Conservation (phyloP, 1,284 basidiomycete genomes). For the Schizophyllum amplum region DNA sequence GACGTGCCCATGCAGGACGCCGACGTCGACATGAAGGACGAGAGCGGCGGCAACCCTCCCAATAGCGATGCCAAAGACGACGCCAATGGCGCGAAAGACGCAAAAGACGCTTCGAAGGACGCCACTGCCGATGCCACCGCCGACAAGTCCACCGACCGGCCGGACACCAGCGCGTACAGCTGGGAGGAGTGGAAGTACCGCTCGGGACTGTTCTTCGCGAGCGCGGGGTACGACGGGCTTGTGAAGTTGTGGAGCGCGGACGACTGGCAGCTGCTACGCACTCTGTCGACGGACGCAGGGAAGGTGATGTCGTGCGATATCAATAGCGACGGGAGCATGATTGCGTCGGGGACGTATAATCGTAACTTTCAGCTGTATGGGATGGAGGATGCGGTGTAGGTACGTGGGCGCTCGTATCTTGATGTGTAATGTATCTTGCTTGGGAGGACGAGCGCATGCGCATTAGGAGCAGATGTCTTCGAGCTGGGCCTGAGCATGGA, state of each 20-base stretch:
- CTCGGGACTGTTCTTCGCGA: conserved; percentile 88
- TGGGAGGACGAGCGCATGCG: no score
- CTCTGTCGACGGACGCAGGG: conserved; percentile 87
- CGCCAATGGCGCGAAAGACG: conserved; percentile 5
- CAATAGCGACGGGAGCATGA: conserved; percentile 71
- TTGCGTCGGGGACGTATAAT: conserved; percentile 89
- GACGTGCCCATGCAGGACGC: conserved; percentile 22
- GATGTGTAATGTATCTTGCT: no score
- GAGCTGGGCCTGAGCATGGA: no score
- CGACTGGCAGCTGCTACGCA: conserved; percentile 91
- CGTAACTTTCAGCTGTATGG: conserved; percentile 90
- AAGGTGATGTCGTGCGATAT: conserved; percentile 99
- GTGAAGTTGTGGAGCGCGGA: conserved; percentile 98
- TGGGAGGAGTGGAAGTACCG: conserved; percentile 64
- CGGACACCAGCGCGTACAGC: neutral
- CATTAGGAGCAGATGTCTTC: no score
- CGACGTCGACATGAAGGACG: conserved; percentile 28
- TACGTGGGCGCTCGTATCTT: no score
- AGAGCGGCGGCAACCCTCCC: conserved; percentile 27
- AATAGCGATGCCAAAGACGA: conserved; percentile 19
- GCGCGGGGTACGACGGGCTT: conserved; percentile 90
- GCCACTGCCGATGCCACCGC: neutral
- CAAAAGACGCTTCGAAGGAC: conserved; percentile 18
- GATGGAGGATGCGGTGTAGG: conserved; percentile 42
- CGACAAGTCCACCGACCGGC: conserved; percentile 15